Base-by-base conservation (phyloP, 179 eudicot genomes). In the Silene vulgaris region DNA sequence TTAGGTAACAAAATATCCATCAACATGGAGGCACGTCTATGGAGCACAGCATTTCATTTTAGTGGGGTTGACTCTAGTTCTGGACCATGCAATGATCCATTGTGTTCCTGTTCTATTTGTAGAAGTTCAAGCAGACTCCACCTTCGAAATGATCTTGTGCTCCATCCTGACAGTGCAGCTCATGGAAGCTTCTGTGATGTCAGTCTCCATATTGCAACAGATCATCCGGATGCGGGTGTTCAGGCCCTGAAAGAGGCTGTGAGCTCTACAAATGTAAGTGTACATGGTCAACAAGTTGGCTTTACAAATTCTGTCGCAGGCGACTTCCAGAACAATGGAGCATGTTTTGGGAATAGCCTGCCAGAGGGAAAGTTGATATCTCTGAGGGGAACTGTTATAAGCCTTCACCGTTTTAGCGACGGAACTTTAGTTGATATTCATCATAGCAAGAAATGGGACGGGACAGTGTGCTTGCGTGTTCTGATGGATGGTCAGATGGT, bases 321-420 rank as follows among this genome's bases (percentile, higher is more conserved):
- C 62, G 74, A 69, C 29, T 52, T 77, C 52, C 84, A 76, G 30
- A 81, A 69, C 78, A 80, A 78, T 50, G 85, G 63, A 71, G 63
- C 75, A 63, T 73, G 8, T 56, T 80, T 75, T 75, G 80, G 79
- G 69, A 73, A 65, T 74, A 63, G 65, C 64, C 80, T 92, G 78
- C 90, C 91, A 9, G 87, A 80, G 71, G 98, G 97, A 62, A 82
- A 84, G 76, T 86, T 94, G 74, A 75, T 86, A 75, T 85, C 94
- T 83, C 56, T 94, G 20, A 83, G 77, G 54, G 97, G 97, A 71
- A 83, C 82, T 73, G 89, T 95, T 71, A 68, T 79, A 69, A 88
- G 83, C 72, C 77, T 95, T 81, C 86, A 85, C 73, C 60, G 79
- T 56, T 78, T 75, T 76, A 78, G 73, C 6, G 45, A 71, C 50